These are phyloP conservation scores for Hymenoscyphus occultus DNA, from an alignment of 2,329 filamentous ascomycete genomes.

Conservation along the genomic window DNA sequence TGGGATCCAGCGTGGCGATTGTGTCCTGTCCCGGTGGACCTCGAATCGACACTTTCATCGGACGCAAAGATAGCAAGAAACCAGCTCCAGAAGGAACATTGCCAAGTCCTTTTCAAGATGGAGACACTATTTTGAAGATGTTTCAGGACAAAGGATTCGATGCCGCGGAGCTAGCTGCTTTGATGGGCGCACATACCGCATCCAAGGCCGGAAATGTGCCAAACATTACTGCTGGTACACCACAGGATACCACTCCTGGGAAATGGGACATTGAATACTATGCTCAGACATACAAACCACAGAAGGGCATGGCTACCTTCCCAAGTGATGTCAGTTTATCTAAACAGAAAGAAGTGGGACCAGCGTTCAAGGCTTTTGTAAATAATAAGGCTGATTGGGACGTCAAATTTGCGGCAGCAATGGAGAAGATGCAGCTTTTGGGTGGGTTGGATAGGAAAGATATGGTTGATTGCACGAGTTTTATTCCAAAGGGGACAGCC, in stretches of 20 bases:
- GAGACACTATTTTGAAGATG: slow-evolving; percentile 28
- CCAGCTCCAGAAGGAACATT: slow-evolving; percentile 13
- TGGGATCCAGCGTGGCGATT: slow-evolving; percentile 20
- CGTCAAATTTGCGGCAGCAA: slow-evolving; percentile 34
- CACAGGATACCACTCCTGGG: slow-evolving; percentile 38
- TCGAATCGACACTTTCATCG: slow-evolving; percentile 17
- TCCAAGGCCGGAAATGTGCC: slow-evolving; percentile 34
- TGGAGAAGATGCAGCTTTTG: slow-evolving; percentile 20
- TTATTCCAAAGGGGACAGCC: slow-evolving; percentile 15
- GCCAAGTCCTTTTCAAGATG: slow-evolving; percentile 14
- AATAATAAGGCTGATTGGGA: slow-evolving; percentile 37
- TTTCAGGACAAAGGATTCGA: slow-evolving; percentile 40
- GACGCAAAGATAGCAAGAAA: slow-evolving; percentile 17
- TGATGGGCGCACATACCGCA: slow-evolving; percentile 39
- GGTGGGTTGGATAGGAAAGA: slow-evolving; percentile 8
- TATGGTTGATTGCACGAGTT: slow-evolving; percentile 19
- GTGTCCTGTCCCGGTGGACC: slow-evolving; percentile 21
- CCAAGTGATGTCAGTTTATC: slow-evolving; percentile 89
- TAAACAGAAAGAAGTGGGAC: slow-evolving; percentile 69
- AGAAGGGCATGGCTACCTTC: slow-evolving; percentile 62
- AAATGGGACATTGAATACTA: slow-evolving; percentile 40
- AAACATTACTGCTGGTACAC: slow-evolving; percentile 29
- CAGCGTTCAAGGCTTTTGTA: slow-evolving; percentile 38
- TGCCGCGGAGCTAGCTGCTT: slow-evolving; percentile 38
- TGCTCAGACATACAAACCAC: slow-evolving; percentile 32